A percentile compares a stretch with the other conserved stretches of the same genome.
Conservation (phyloP, 306 rosid species). For the Sindora glabra region DNA sequence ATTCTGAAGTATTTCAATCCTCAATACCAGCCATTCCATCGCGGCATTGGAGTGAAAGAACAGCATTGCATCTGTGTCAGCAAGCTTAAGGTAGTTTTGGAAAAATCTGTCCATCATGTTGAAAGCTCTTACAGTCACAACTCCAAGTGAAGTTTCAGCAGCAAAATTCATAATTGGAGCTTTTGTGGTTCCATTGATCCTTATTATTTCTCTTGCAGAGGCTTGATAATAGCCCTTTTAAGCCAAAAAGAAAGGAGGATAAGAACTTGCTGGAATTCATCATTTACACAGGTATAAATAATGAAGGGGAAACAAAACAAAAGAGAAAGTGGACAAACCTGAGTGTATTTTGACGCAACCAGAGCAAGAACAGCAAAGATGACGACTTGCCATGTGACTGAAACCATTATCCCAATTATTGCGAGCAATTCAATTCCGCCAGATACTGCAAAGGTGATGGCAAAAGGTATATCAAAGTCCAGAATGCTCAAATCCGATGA, state of each 20-base stretch:
- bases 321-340: slow-evolving; percentile 20
- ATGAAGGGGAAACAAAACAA: not conserved
- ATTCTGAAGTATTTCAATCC: slow-evolving; percentile 64
- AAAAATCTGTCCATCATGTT: slow-evolving; percentile 44
- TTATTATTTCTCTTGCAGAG: slow-evolving; percentile 58
- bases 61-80: slow-evolving; percentile 59
- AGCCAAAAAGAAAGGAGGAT: not conserved
- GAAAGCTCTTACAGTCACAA: slow-evolving; percentile 70
- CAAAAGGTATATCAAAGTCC: slow-evolving; percentile 71
- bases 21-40: slow-evolving; percentile 57
- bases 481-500: slow-evolving; percentile 72
- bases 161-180: slow-evolving; percentile 79
- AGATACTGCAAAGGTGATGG: slow-evolving; percentile 26
- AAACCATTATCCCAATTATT: slow-evolving; percentile 43
- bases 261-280: not conserved
- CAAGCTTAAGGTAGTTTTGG: slow-evolving; percentile 41
- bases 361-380: slow-evolving; percentile 47
- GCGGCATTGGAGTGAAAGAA: slow-evolving; percentile 61
- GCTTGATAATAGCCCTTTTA: slow-evolving; percentile 64
- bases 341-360: slow-evolving; percentile 46
- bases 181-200: slow-evolving; percentile 87
- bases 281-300: not conserved
- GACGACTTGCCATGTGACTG: slow-evolving; percentile 80
- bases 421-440: slow-evolving; percentile 24
- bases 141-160: slow-evolving; percentile 76